Conservation (phyloP, 1,139 yeast species). For the Pichia inconspicua region DNA sequence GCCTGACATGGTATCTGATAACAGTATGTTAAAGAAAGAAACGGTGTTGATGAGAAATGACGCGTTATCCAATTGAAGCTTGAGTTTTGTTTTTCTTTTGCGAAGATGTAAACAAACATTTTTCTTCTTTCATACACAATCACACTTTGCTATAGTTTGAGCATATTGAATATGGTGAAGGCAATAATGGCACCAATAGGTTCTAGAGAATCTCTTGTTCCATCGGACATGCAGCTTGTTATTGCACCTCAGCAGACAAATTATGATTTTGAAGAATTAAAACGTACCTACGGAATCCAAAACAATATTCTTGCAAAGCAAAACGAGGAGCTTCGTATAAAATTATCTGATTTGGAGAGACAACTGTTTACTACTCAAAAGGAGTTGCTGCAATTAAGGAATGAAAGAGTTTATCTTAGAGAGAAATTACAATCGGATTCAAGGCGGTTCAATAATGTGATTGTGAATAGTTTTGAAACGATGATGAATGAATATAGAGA, state of each 20-base stretch:
- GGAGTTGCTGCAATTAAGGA: conserved; percentile 38
- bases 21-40: no score
- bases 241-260: conserved; percentile 3
- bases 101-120: neutral
- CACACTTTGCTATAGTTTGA: neutral
- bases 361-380: conserved; percentile 39
- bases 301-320: conserved; percentile 49
- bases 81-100: neutral
- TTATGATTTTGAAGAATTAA: conserved; percentile 6
- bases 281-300: conserved; percentile 33
- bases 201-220: conserved; percentile 5
- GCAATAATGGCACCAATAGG: conserved; percentile 2
- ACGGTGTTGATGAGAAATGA: neutral
- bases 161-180: conserved; percentile 4
- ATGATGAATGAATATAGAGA: conserved; percentile 33
- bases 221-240: conserved; percentile 3
- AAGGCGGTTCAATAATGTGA: conserved; percentile 33
- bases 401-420: conserved; percentile 26
- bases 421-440: conserved; percentile 31
- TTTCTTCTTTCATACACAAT: neutral
- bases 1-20: conserved; percentile 3
- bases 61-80: neutral
- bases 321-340: conserved; percentile 43
- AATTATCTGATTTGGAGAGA: conserved; percentile 44
- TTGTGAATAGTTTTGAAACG: conserved; percentile 38